A percentile compares a stretch with the other conserved stretches of the same genome.
Evolutionary conservation across 345 rosid species (phyloP).

Genomic region (Eutrema yunnanense): DNA sequence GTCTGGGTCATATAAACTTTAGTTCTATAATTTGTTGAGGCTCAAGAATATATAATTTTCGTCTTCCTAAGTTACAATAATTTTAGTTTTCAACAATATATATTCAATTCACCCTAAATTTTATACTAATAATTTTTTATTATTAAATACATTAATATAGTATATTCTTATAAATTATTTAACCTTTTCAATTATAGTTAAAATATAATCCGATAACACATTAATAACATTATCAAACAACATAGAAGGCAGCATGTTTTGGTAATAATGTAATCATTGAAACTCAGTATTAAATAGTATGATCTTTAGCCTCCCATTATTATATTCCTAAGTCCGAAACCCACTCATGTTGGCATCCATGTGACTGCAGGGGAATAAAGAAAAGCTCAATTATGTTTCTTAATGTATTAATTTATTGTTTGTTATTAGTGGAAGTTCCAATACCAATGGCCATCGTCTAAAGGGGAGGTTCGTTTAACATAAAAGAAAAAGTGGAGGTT

Average conservation of each 20-base stretch:
- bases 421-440: constrained; percentile 24
- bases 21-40: not conserved
- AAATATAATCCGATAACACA: not conserved
- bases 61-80: not conserved
- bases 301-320: not conserved
- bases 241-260: not conserved
- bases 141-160: not conserved
- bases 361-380: constrained; percentile 6
- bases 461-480: constrained; percentile 19
- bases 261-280: not conserved
- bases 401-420: not conserved
- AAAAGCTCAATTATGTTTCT: not conserved
- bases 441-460: constrained; percentile 29
- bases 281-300: not conserved
- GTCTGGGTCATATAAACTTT: not conserved
- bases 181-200: not conserved
- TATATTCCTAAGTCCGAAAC: not conserved
- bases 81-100: not conserved
- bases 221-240: not conserved
- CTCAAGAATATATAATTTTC: not conserved
- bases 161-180: not conserved
- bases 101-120: not conserved
- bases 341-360: constrained; percentile 24
- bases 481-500: constrained; percentile 9
- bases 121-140: not conserved